phyloP scores from a whole-genome alignment of 495 filamentous ascomycete species.

The Chlorociboria aeruginascens region DNA sequence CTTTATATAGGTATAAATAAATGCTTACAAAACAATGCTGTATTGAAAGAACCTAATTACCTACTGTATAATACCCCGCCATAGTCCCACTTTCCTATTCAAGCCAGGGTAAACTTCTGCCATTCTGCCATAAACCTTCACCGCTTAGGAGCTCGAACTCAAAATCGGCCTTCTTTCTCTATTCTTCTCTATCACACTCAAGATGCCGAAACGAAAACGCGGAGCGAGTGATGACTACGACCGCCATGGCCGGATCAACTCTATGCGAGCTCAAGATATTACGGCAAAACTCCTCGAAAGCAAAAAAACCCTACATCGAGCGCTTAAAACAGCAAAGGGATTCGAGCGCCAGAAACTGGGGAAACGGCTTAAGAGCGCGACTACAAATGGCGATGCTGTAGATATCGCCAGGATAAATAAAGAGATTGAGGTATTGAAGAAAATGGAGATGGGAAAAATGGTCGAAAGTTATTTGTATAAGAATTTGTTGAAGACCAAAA shows the following conservation, averaged over 20 bases:
- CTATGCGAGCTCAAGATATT: constrained; percentile 19
- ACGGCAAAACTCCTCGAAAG: constrained; percentile 44
- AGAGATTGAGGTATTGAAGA: constrained; percentile 70
- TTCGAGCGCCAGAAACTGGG: constrained; percentile 85
- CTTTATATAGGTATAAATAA: too few relatives aligned
- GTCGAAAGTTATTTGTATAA: constrained; percentile 65
- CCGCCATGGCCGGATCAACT: not conserved
- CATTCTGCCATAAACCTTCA: not conserved
- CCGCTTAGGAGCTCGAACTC: too few relatives aligned
- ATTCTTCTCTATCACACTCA: not conserved
- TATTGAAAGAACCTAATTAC: too few relatives aligned
- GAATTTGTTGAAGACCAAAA: constrained; percentile 60
- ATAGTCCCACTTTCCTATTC: not conserved
- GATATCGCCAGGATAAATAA: constrained; percentile 47
- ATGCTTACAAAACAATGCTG: too few relatives aligned
- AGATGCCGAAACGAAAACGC: constrained; percentile 20
- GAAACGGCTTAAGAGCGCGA: constrained; percentile 58
- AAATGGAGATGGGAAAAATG: constrained; percentile 50
- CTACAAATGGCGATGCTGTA: constrained; percentile 28
- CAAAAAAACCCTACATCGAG: constrained; percentile 48
- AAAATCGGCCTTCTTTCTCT: too few relatives aligned
- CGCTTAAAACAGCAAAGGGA: constrained; percentile 68
- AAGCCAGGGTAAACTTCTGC: not conserved
- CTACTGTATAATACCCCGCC: too few relatives aligned
- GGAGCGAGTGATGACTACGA: constrained; percentile 1